phyloP scores from a whole-genome alignment of 306 rosid species.

The Casuarina glauca region DNA sequence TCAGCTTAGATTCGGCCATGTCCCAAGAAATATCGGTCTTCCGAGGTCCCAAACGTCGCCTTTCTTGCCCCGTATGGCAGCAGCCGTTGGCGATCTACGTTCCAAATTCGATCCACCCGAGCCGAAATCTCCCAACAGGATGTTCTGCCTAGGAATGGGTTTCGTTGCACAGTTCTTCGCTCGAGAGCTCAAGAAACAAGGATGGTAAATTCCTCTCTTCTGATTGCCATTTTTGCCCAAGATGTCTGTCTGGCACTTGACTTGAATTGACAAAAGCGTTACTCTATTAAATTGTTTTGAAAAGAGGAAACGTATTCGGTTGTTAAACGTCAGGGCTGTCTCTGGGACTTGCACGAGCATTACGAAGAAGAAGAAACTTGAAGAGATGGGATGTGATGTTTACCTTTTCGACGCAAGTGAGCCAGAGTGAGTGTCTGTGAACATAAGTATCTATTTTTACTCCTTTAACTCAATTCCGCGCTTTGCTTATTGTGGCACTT shows the following conservation, averaged over 20 bases:
- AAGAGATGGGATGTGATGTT: conserved; percentile 63
- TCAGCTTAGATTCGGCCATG: conserved; percentile 13
- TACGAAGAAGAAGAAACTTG: conserved; percentile 65
- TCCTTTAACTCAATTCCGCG: neutral
- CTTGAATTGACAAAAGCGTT: neutral
- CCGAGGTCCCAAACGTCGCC: conserved; percentile 18
- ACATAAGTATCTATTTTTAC: neutral
- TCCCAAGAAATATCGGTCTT: conserved; percentile 10
- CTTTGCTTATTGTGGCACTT: conserved; percentile 11
- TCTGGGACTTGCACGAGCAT: conserved; percentile 74
- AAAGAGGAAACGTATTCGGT: neutral
- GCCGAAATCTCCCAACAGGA: conserved; percentile 37
- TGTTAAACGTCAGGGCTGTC: conserved; percentile 42
- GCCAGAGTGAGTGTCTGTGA: conserved; percentile 54
- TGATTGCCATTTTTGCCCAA: neutral
- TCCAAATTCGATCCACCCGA: conserved; percentile 15
- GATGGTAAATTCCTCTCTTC: conserved; percentile 52
- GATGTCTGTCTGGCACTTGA: neutral
- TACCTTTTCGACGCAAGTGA: conserved; percentile 65
- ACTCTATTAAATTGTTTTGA: neutral
- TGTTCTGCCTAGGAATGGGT: conserved; percentile 77
- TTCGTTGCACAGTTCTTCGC: conserved; percentile 68
- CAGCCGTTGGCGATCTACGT: neutral
- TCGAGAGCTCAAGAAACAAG: conserved; percentile 56
- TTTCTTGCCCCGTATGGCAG: neutral